Conservation (phyloP, 352 stramenopile species). For the Thraustochytrium sp. region DNA sequence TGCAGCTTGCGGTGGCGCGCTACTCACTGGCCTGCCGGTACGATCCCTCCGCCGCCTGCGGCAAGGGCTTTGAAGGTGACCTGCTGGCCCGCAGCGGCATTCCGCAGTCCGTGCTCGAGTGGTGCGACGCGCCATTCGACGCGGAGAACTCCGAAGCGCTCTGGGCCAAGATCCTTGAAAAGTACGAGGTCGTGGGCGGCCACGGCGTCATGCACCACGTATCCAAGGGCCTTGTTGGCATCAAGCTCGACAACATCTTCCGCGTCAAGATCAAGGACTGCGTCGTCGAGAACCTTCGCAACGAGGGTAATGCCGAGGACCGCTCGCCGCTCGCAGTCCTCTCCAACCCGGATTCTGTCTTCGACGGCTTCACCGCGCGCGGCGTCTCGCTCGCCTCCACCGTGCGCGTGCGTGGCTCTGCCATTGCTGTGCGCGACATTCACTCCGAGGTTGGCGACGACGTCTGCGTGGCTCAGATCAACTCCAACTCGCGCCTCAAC, state of each 20-base stretch:
- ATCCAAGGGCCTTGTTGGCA: neutral
- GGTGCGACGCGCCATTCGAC: neutral
- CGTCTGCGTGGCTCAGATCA: neutral
- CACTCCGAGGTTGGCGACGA: neutral
- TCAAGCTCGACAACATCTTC: conserved; percentile 8
- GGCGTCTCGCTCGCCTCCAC: neutral
- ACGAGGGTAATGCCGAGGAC: neutral
- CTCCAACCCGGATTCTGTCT: neutral
- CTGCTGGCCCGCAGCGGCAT: neutral
- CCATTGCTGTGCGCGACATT: neutral
- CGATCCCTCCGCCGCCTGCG: neutral
- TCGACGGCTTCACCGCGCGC: neutral
- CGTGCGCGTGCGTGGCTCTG: neutral
- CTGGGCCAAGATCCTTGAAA: neutral
- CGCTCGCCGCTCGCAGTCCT: neutral
- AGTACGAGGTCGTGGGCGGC: neutral
- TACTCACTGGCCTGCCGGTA: neutral
- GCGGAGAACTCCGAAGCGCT: neutral
- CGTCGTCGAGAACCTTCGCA: neutral
- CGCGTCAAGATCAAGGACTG: neutral
- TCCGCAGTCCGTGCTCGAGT: neutral
- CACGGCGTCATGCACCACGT: neutral
- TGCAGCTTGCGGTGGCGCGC: neutral
- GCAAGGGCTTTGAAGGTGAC: neutral
- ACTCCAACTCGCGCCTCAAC: too few species aligned